phyloP scores from a whole-genome alignment of 2,329 filamentous ascomycete species.

The Phialocephala sp. region DNA sequence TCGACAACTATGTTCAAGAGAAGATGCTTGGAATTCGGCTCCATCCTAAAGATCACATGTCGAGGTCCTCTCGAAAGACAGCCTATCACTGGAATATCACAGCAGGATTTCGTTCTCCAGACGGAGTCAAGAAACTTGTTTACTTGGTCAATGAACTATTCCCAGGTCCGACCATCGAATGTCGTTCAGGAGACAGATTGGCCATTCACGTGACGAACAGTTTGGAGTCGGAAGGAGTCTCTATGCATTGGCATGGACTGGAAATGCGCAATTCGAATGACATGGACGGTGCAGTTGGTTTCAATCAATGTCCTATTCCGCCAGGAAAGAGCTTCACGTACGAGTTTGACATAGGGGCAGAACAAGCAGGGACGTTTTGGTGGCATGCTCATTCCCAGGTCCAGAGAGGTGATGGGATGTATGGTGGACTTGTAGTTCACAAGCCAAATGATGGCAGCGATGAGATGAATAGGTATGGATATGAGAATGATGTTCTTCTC shows the following conservation, averaged over 20 bases:
- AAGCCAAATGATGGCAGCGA: constrained; percentile 34
- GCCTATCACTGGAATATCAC: constrained; percentile 50
- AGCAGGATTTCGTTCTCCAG: constrained; percentile 47
- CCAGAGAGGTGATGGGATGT: constrained; percentile 52
- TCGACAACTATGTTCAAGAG: not conserved
- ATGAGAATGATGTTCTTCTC: constrained; percentile 51
- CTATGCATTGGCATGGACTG: constrained; percentile 66
- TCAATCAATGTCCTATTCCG: constrained; percentile 46
- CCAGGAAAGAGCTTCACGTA: constrained; percentile 40
- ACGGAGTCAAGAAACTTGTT: constrained; percentile 56
- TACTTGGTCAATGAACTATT: constrained; percentile 57
- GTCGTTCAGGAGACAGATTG: constrained; percentile 52
- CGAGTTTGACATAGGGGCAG: constrained; percentile 45
- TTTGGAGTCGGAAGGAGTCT: constrained; percentile 52
- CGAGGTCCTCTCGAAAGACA: constrained; percentile 44
- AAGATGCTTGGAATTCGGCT: constrained; percentile 37
- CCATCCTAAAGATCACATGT: constrained; percentile 50
- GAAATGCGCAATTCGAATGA: constrained; percentile 56
- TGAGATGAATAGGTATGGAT: constrained; percentile 30
- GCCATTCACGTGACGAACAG: constrained; percentile 56
- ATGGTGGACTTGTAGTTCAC: constrained; percentile 54
- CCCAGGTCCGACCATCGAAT: constrained; percentile 53
- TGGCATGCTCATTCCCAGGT: constrained; percentile 53
- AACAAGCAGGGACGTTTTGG: constrained; percentile 36
- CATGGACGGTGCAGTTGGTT: constrained; percentile 64